phyloP scores from a whole-genome alignment of 2,329 filamentous ascomycete species.

The Aspergillus bombycis region DNA sequence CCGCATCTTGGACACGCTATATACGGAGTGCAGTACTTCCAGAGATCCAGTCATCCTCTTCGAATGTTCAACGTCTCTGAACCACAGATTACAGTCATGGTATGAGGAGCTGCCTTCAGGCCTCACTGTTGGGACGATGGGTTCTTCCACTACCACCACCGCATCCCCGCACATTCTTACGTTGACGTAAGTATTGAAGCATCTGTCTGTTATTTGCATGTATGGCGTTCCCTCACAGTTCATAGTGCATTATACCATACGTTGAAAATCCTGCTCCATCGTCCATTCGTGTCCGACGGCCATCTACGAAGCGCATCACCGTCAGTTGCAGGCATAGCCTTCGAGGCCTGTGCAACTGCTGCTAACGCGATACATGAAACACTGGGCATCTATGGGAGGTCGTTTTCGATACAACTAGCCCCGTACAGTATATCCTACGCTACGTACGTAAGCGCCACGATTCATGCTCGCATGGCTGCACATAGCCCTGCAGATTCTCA shows the following conservation, averaged over 20 bases:
- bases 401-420: neutral
- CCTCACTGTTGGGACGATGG: neutral
- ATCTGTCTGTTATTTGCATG: neutral
- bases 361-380: neutral
- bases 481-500: neutral
- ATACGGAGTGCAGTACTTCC: neutral
- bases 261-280: neutral
- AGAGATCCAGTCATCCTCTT: neutral
- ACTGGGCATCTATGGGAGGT: neutral
- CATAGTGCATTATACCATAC: neutral
- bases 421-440: neutral
- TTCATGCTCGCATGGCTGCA: neutral
- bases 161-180: neutral
- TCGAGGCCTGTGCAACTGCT: neutral
- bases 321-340: neutral
- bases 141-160: neutral
- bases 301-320: neutral
- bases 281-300: neutral
- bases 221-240: neutral
- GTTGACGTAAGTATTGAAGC: neutral
- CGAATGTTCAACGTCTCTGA: neutral
- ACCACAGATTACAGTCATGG: neutral
- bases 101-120: neutral
- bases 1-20: constrained; percentile 1
- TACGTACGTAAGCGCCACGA: neutral